A percentile compares a stretch with the other conserved stretches of the same genome.
These are phyloP conservation scores for Babesia ovis DNA, from an alignment of 169 alveolate species.

Conservation along the genomic window DNA sequence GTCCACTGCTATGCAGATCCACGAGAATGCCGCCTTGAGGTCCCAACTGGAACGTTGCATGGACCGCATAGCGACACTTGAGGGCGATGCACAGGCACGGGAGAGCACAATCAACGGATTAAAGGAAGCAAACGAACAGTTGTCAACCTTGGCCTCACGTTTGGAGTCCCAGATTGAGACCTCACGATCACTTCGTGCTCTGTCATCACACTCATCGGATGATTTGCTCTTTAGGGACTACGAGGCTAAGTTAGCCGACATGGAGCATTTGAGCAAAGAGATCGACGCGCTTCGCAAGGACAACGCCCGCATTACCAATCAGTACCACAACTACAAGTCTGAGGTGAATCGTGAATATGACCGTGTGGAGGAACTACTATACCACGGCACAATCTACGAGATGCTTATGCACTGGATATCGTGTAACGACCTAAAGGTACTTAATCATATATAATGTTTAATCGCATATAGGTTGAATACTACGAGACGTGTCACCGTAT, in stretches of 20 bases:
- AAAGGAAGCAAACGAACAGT: conserved; percentile 11
- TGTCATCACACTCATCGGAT: neutral
- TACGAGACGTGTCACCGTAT: conserved; percentile 54
- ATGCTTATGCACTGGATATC: conserved; percentile 59
- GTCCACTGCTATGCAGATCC: conserved; percentile 35
- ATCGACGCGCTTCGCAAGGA: conserved; percentile 6
- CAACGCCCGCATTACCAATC: conserved; percentile 41
- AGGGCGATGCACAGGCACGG: conserved; percentile 1
- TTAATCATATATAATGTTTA: neutral
- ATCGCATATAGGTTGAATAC: conserved; percentile 44
- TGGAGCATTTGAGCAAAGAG: neutral
- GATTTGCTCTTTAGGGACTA: neutral
- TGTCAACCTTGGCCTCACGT: neutral
- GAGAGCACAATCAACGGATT: conserved; percentile 13
- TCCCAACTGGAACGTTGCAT: conserved; percentile 48
- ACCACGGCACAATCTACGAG: conserved; percentile 44
- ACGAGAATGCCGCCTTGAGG: conserved; percentile 48
- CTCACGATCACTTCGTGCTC: neutral
- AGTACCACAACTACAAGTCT: conserved; percentile 53
- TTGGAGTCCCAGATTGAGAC: conserved; percentile 1
- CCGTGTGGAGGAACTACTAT: conserved; percentile 36
- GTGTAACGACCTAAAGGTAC: conserved; percentile 65
- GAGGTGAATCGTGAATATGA: conserved; percentile 47
- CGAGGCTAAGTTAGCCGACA: neutral
- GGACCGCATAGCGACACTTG: conserved; percentile 34